Evolutionary conservation across 768 basidiomycete genomes (phyloP), one percentile per base, ranked within the genome.

Genomic region (Podaxis rugospora): DNA sequence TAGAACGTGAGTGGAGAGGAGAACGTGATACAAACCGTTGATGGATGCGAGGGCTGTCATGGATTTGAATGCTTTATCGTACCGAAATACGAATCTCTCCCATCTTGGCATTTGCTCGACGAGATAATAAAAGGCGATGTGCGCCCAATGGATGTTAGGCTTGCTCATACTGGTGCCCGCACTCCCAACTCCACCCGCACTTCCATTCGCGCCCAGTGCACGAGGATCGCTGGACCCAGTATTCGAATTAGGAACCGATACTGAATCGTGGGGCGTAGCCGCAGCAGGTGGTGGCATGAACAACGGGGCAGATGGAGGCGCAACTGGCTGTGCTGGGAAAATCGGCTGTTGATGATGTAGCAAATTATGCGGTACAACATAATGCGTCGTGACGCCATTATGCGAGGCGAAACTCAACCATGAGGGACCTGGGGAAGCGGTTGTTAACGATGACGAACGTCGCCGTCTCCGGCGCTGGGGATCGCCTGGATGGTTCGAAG

Each of bases 51-150:
- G 78, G 6, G 91, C 89, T 60, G 78, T 76, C 74, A 91, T 82
- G 3, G 89, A 90, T 16, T 84, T 73, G 71, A 92, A 92, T 36
- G 87, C 86, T 69, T 84, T 87, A 67, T 91, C 89, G 65, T 90
- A 92, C 44, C 87, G 77, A 67, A 93, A 92, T 10, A 92, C 81
- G 66, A 93, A 93, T 23, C 90, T 79, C 68, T 89, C 80, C 90
- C 90, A 93, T 28, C 90, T 82, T 64, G 85, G 84, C 85, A 92
- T 92, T 69, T 91, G 88, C 65, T 89, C 84, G 1, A 87, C 85
- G 21, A 93, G 72, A 68, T 92, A 93, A 70, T 81, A 91, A 49
- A 92, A 84, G 0, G 87, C 88, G 35, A 93, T 88, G 64, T 90
- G 85, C 0, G 89, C 90, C 90, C 90, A 93, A 57, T 89, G 86